Conservation (phyloP, 1,284 basidiomycete species). For the Pseudozyma tsukubaensis region DNA sequence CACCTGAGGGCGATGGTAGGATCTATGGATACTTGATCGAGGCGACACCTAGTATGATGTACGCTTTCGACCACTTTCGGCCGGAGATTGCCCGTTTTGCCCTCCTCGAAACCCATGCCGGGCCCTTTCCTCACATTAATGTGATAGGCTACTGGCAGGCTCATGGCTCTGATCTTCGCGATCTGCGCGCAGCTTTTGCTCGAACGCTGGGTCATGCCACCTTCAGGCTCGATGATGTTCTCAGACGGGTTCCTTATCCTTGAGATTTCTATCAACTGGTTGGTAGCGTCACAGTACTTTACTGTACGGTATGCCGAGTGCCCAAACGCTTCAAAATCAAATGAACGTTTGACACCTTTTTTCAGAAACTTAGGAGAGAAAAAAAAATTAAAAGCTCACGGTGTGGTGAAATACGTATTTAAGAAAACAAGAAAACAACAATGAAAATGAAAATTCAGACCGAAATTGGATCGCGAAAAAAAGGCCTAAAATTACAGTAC, state of each 20-base stretch:
- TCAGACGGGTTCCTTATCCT: not conserved
- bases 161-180: not conserved
- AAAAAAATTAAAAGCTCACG: too few relatives aligned
- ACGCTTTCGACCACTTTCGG: not conserved
- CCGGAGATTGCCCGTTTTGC: not conserved
- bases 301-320: not conserved
- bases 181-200: not conserved
- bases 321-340: too few relatives aligned
- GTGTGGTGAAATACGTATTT: too few relatives aligned
- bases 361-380: too few relatives aligned
- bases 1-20: not conserved
- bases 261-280: not conserved
- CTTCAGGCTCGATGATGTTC: not conserved
- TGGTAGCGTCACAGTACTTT: not conserved
- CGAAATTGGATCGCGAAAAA: not conserved
- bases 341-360: too few relatives aligned
- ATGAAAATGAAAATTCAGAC: not conserved
- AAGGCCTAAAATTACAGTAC: too few relatives aligned
- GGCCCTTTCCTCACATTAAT: not conserved
- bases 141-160: not conserved
- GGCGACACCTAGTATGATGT: conserved; percentile 1
- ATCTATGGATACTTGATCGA: not conserved
- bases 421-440: too few relatives aligned
- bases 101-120: not conserved
- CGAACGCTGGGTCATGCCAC: not conserved